Evolutionary conservation across 192 early-diverging fungal genomes (phyloP).

Genomic region (Coemansia sp.): DNA sequence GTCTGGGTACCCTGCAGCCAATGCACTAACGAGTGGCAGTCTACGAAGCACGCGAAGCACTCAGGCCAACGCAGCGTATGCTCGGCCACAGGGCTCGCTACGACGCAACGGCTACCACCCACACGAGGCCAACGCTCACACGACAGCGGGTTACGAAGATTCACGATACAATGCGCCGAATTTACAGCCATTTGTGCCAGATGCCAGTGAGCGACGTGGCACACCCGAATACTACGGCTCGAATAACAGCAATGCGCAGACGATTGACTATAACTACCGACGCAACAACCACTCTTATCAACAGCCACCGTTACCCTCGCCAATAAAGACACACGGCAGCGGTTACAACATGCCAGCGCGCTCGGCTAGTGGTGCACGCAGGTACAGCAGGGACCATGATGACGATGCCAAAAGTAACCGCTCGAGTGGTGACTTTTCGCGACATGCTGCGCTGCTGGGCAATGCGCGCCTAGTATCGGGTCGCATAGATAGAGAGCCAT

Average conservation of each 20-base stretch:
- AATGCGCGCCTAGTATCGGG: conserved; percentile 18
- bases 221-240: conserved; percentile 28
- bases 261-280: conserved; percentile 23
- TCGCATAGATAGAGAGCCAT: conserved; percentile 13
- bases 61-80: conserved; percentile 13
- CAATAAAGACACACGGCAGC: conserved; percentile 1
- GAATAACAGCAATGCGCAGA: conserved; percentile 6
- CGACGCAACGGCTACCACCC: conserved; percentile 7
- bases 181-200: conserved; percentile 45
- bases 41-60: conserved; percentile 48
- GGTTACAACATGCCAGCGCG: conserved; percentile 13
- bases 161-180: conserved; percentile 12
- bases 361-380: conserved; percentile 16
- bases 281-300: background rate
- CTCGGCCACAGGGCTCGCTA: conserved; percentile 7
- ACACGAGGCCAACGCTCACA: background rate
- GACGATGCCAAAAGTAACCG: conserved; percentile 1
- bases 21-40: conserved; percentile 27
- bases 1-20: conserved; percentile 11
- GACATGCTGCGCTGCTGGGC: background rate
- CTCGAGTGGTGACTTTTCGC: conserved; percentile 5
- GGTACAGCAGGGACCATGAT: conserved; percentile 20
- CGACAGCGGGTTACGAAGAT: conserved; percentile 6
- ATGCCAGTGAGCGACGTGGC: conserved; percentile 33
- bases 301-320: background rate